Base-by-base conservation (phyloP, 768 basidiomycete species). In the Mycena rosella region DNA sequence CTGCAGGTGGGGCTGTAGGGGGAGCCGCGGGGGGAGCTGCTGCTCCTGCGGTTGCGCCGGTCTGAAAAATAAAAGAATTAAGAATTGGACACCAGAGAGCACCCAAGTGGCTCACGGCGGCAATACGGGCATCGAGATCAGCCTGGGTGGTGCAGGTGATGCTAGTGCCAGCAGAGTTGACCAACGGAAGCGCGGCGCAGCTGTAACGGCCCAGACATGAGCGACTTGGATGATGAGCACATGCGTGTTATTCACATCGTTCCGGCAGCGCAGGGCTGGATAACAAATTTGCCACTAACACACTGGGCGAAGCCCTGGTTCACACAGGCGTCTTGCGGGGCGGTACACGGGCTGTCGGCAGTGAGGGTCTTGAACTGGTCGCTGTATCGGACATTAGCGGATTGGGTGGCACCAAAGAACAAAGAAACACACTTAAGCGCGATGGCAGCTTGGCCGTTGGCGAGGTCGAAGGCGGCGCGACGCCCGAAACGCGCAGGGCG, bases 221-320 rank as follows among this genome's bases (percentile, higher is more conserved):
- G 51, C 40, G 17, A 13, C 30, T 34, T 11, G 17, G 22, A 40
- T 26, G 42, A 52, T 20, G 22, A 40, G 18, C 18, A 18, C 11
- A 24, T 54, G 27, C 32, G 26, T 15, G 26, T 45, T 22, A 67
- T 78, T 75, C 70, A 83, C 81, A 81, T 71, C n/a, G 80, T 82
- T 24, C 80, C 79, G 34, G 69, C 61, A 22, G 74, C 79, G 60
- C 83, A 84, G 27, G 74, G 70, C 51, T 79, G 75, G 51, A 78
- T 48, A 34, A 81, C 77, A 60, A 84, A 83, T 62, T 80, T 81
- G 59, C 86, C 87, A 30, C 75, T 77, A 18, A 86, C 86, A 72
- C 90, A 91, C 66, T 87, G 87, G 1, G 89, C 88, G 63, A 90
- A 86, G 36, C 82, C 67, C 40, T 76, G 73, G 67, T 79, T 75